A percentile compares a stretch with the other conserved stretches of the same genome.
These are phyloP conservation scores for Aspergillus aculeatinus DNA, from an alignment of 2,329 filamentous ascomycete species.

Conservation along the genomic window DNA sequence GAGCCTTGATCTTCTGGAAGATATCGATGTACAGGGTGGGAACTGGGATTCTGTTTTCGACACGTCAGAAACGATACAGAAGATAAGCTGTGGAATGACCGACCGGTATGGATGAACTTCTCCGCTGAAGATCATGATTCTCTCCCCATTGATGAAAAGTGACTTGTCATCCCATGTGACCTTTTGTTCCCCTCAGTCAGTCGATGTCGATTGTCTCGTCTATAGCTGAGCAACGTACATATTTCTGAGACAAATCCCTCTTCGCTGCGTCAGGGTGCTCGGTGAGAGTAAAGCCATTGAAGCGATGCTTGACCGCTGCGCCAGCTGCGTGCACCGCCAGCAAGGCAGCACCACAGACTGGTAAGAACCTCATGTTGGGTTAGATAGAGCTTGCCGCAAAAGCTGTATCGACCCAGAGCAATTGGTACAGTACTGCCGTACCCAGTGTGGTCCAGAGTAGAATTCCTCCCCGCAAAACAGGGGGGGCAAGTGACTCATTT, in stretches of 20 bases:
- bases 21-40: conserved; percentile 67
- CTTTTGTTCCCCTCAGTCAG: conserved; percentile 19
- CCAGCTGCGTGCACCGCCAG: conserved; percentile 49
- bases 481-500: conserved; percentile 2
- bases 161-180: conserved; percentile 73
- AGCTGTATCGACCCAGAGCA: not conserved
- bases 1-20: conserved; percentile 77
- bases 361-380: conserved; percentile 40
- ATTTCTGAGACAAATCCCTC: conserved; percentile 54
- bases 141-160: conserved; percentile 67
- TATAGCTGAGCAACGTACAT: conserved; percentile 43
- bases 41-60: conserved; percentile 54
- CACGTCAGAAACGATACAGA: conserved; percentile 1
- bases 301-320: conserved; percentile 50
- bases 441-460: not conserved
- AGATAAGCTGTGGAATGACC: not conserved
- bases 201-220: not conserved
- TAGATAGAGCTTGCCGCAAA: not conserved
- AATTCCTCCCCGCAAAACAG: not conserved
- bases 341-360: conserved; percentile 32
- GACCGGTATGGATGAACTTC: conserved; percentile 70
- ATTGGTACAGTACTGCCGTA: not conserved
- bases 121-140: conserved; percentile 69
- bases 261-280: conserved; percentile 41
- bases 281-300: conserved; percentile 49